These are phyloP conservation scores for Leishmania amazonensis DNA, from an alignment of 208 protist genomes.

Conservation along the genomic window DNA sequence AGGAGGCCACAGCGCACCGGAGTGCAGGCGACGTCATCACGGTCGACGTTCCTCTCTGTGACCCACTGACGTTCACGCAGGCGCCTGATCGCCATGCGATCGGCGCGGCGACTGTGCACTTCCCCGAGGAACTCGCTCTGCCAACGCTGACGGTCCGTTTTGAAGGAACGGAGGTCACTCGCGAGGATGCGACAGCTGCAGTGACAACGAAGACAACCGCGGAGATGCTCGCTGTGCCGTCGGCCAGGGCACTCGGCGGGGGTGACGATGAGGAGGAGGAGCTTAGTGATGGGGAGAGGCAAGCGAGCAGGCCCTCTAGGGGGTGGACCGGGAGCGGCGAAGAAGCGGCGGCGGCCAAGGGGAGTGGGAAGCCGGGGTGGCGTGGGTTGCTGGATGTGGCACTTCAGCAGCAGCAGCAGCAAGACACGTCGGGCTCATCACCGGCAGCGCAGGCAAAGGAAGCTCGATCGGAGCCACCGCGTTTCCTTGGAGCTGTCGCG, in stretches of 20 bases:
- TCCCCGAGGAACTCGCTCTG: conserved; percentile 63
- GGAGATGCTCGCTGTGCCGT: conserved; percentile 58
- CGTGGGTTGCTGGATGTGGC: conserved; percentile 42
- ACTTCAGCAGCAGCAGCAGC: conserved; percentile 24
- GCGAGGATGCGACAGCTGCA: conserved; percentile 27
- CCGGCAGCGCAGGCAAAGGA: neutral
- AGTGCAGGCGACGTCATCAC: neutral
- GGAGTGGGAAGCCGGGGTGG: conserved; percentile 26
- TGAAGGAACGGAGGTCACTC: conserved; percentile 19
- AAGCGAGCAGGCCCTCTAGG: neutral
- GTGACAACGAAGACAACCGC: conserved; percentile 32
- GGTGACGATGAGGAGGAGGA: conserved; percentile 12
- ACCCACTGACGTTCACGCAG: conserved; percentile 24
- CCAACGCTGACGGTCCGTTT: conserved; percentile 55
- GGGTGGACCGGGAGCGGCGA: neutral
- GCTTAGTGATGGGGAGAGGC: neutral
- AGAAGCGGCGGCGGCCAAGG: neutral
- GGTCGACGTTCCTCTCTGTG: conserved; percentile 26
- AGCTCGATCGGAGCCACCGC: neutral
- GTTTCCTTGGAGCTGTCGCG: neutral
- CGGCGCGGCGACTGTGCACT: conserved; percentile 47
- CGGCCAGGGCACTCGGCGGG: conserved; percentile 12
- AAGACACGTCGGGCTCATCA: neutral
- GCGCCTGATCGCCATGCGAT: conserved; percentile 24
- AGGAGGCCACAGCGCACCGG: conserved; percentile 12